Evolutionary conservation across 306 rosid genomes (phyloP).

Genomic region (Casuarina equisetifolia): DNA sequence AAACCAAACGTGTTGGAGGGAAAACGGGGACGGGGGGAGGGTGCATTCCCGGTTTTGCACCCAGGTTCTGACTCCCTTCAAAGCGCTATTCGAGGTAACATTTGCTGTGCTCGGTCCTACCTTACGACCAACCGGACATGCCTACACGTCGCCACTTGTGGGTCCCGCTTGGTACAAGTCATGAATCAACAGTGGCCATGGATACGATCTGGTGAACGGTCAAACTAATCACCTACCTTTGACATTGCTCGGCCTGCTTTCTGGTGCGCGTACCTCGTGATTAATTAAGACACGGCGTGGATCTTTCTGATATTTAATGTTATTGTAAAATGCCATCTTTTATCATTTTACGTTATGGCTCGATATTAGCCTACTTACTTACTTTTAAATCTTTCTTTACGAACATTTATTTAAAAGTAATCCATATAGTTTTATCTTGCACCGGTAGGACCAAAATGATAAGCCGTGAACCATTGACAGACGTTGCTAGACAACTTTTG

Average conservation of each 20-base stretch:
- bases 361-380: no score
- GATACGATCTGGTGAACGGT: neutral
- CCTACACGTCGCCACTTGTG: no score
- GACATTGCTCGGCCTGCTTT: neutral
- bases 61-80: slow-evolving; percentile 11
- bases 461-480: neutral
- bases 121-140: no score
- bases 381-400: no score
- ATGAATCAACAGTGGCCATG: neutral
- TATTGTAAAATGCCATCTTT: no score
- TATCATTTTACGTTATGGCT: no score
- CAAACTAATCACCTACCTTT: neutral
- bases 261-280: neutral
- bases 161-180: no score
- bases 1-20: slow-evolving; percentile 50
- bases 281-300: no score
- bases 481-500: neutral
- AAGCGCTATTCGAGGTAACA: neutral
- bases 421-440: no score
- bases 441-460: neutral
- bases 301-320: no score
- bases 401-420: no score
- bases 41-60: neutral
- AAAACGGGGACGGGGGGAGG: slow-evolving; percentile 27
- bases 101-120: neutral